A percentile compares a stretch with the other conserved stretches of the same genome.
phyloP scores from a whole-genome alignment of 352 stramenopile species.

The Phytopythium delawarense region DNA sequence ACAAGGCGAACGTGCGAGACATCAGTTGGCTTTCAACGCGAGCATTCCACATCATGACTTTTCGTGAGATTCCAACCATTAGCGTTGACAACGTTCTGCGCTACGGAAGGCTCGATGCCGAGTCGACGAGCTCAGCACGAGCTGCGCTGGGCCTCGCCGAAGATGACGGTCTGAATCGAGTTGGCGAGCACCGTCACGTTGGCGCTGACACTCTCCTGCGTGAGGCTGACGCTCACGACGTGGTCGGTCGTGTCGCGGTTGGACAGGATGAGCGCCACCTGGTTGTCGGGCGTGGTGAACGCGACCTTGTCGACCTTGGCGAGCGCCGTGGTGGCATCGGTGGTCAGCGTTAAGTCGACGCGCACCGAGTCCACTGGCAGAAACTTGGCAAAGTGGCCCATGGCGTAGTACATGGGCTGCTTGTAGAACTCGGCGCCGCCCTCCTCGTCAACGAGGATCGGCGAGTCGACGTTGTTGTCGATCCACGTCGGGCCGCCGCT shows the following conservation, averaged over 20 bases:
- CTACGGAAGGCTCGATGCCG: too few species aligned
- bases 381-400: conserved; percentile 77
- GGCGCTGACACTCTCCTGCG: conserved; percentile 27
- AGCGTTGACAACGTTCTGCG: too few species aligned
- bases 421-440: conserved; percentile 67
- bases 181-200: conserved; percentile 36
- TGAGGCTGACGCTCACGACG: conserved; percentile 30
- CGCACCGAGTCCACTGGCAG: conserved; percentile 44
- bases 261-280: conserved; percentile 42
- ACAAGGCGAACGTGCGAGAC: too few species aligned
- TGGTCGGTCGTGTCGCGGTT: conserved; percentile 43
- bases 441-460: conserved; percentile 65
- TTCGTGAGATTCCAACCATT: too few species aligned
- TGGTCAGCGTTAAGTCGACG: conserved; percentile 26
- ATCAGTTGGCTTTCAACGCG: too few species aligned
- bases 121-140: conserved; percentile 2
- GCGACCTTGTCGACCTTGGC: conserved; percentile 40
- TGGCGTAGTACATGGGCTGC: conserved; percentile 79
- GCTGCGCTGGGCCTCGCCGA: conserved; percentile 20
- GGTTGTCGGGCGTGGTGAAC: conserved; percentile 42
- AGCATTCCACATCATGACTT: too few species aligned
- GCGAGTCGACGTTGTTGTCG: conserved; percentile 60
- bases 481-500: conserved; percentile 72
- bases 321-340: conserved; percentile 23
- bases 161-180: conserved; percentile 45